phyloP scores from a whole-genome alignment of 106 monocot genomes.

The Phalaenopsis equestris region DNA sequence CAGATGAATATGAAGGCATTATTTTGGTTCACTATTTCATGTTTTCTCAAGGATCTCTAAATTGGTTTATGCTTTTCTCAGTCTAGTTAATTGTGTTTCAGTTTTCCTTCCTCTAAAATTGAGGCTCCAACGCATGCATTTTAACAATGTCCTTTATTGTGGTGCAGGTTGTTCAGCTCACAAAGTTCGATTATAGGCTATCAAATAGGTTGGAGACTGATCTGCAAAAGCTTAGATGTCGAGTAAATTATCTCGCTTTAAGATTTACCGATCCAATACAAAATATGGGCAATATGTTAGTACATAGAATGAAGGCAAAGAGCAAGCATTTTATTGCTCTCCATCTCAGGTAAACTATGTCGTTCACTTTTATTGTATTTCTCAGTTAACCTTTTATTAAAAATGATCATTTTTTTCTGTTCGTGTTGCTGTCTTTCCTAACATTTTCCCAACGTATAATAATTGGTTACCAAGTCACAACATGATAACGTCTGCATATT shows the following conservation, averaged over 20 bases:
- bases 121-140: slow-evolving; percentile 5
- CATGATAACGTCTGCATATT: background rate
- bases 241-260: slow-evolving; percentile 62
- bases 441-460: background rate
- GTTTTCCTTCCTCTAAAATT: background rate
- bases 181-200: slow-evolving; percentile 73
- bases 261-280: slow-evolving; percentile 40
- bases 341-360: slow-evolving; percentile 36
- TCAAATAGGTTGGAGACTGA: slow-evolving; percentile 50
- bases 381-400: background rate
- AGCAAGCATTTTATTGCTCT: slow-evolving; percentile 54
- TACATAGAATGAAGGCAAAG: slow-evolving; percentile 41
- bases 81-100: background rate
- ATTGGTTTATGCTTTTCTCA: background rate
- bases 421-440: background rate
- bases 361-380: background rate
- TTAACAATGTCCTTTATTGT: background rate
- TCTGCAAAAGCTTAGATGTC: slow-evolving; percentile 60
- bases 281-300: slow-evolving; percentile 38
- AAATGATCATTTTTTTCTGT: background rate
- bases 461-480: background rate
- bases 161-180: slow-evolving; percentile 39
- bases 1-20: background rate
- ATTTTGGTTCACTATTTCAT: background rate
- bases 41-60: background rate